Conservation (phyloP, 2,329 filamentous ascomycete genomes). For the Ceratocystis eucalypticola region DNA sequence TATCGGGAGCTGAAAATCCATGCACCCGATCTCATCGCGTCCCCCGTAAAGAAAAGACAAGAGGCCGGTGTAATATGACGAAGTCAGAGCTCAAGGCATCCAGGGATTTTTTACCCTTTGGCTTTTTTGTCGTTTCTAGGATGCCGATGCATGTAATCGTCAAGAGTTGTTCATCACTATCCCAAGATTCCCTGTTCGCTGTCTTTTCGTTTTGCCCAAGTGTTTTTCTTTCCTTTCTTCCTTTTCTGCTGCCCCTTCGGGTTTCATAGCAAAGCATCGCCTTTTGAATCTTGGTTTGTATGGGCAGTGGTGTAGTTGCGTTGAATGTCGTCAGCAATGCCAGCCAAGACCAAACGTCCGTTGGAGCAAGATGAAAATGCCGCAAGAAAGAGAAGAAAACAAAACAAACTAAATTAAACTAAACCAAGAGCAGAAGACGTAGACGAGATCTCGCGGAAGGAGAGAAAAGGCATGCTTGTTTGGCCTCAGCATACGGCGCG, state of each 20-base stretch:
- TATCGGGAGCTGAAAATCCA: constrained; percentile 6
- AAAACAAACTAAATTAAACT: not conserved
- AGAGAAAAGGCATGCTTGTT: not conserved
- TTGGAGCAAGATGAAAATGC: not conserved
- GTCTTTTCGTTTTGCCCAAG: no score
- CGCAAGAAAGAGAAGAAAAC: not conserved
- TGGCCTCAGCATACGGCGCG: not conserved
- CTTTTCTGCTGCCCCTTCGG: no score
- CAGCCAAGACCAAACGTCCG: no score
- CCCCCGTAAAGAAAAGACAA: not conserved
- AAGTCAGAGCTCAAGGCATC: not conserved
- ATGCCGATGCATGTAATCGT: no score
- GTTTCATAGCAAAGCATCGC: no score
- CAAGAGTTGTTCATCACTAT: no score
- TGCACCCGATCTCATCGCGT: constrained; percentile 3
- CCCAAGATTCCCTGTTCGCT: no score
- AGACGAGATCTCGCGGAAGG: not conserved
- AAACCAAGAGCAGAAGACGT: not conserved
- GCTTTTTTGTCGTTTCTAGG: not conserved
- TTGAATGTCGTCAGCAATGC: no score
- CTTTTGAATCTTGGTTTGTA: no score
- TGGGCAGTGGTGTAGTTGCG: no score
- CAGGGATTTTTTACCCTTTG: not conserved
- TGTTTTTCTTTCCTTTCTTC: no score
- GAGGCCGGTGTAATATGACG: not conserved